Percentiles rank a stretch among this genome's conserved stretches.
Evolutionary conservation across 2,329 filamentous ascomycete species (phyloP).

Genomic region (Cercospora janseana): DNA sequence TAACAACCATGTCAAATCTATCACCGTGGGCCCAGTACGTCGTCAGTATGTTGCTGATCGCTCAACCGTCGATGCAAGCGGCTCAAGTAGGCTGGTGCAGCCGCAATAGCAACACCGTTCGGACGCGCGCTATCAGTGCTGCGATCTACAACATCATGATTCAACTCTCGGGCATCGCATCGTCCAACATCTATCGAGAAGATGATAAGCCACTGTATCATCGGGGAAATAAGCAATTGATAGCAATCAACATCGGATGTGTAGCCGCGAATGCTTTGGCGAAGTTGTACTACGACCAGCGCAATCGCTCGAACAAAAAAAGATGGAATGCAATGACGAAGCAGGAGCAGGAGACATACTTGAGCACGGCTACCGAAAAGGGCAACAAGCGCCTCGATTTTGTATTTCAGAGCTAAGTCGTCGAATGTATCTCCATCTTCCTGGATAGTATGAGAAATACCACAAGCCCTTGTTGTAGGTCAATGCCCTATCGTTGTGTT

Average conservation of each 20-base stretch:
- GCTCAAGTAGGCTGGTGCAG: constrained; percentile 61
- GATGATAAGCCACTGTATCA: constrained; percentile 56
- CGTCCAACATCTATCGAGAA: constrained; percentile 51
- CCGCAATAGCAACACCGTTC: constrained; percentile 61
- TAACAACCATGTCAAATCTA: constrained; percentile 37
- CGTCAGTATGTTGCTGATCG: constrained; percentile 41
- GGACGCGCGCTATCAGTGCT: constrained; percentile 61
- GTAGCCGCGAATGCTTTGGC: constrained; percentile 52
- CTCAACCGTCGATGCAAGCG: constrained; percentile 51
- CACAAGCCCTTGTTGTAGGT: no score
- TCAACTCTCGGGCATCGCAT: constrained; percentile 43
- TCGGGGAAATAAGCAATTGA: constrained; percentile 54
- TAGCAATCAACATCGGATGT: constrained; percentile 51
- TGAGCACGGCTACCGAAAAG: constrained; percentile 41
- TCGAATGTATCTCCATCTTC: no score
- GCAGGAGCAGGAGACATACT: constrained; percentile 52
- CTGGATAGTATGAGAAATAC: no score
- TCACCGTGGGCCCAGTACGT: constrained; percentile 40
- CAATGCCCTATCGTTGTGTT: no score
- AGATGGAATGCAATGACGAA: constrained; percentile 52
- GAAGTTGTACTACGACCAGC: constrained; percentile 54
- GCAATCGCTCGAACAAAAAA: constrained; percentile 31
- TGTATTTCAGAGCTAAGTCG: no score
- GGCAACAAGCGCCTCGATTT: constrained; percentile 46
- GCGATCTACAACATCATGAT: constrained; percentile 60